Base-by-base conservation (phyloP, 78 protist species). In the Dictyostelium citrinum region DNA sequence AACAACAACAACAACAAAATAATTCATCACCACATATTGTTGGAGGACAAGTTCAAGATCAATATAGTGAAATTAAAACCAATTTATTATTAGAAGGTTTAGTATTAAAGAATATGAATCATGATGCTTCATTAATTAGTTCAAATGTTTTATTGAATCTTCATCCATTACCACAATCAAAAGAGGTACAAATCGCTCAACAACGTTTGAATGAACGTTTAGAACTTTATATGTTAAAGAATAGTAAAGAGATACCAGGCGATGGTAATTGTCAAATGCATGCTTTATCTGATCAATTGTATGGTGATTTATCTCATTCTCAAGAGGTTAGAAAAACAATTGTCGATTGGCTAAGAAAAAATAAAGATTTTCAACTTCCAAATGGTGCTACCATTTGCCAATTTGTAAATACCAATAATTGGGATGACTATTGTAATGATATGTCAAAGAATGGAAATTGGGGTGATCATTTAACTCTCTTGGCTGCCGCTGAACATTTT, bases 381-480 rank as follows among this genome's bases (percentile, higher is more conserved):
- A 90, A 90, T 51, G 95, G 95, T 71, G 95, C 95, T 1, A 70
- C 83, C 72, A 33, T 90, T 12, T 64, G 72, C 46, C 91, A 90
- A 20, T 90, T 90, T 81, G 95, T 90, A 35, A n/a, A 29, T n/a
- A 81, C 74, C 1, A 82, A 75, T 7, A 78, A 82, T 45, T 90
- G 95, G 95, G 95, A 83, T 6, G 84, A 82, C n/a, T 90, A 90
- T 70, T 90, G 95, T 78, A 77, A 90, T 39, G 95, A 90, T 46
- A 90, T 90, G 95, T 22, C 86, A 3, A 82, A 83, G 58, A 51
- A 45, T 70, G 95, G 91, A 24, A 90, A 60, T 45, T 90, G 95
- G 95, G 95, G 95, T 49, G 95, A 90, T 70, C 95, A 90, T 46
- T 31, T 90, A 24, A 90, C 95, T 29, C 43, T 90, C 6, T 64